Conservation (phyloP, 805 yeast species). For the Teunomyces cretensis region DNA sequence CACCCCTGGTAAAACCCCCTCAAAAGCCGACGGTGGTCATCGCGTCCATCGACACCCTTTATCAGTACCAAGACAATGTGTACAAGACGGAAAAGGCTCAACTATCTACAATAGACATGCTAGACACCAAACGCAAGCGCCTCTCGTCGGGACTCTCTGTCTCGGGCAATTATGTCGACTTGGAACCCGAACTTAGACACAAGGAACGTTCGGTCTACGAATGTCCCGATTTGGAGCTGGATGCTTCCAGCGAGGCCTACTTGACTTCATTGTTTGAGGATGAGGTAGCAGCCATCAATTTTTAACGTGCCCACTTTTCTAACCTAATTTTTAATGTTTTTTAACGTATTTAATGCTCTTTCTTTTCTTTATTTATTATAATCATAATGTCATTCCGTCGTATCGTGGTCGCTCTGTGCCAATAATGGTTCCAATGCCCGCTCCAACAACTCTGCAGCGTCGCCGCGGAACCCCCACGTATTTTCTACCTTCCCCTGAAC, state of each 20-base stretch:
- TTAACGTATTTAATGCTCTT: not conserved
- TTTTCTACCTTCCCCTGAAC: slow-evolving; percentile 39
- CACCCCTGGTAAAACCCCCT: slow-evolving; percentile 16
- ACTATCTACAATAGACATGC: not conserved
- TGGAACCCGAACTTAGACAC: not conserved
- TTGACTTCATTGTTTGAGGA: not conserved
- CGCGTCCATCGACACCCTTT: slow-evolving; percentile 18
- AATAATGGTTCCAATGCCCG: slow-evolving; percentile 57
- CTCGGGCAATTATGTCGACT: not conserved
- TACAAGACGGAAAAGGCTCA: not conserved
- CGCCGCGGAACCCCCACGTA: slow-evolving; percentile 77
- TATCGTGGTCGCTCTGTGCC: slow-evolving; percentile 12
- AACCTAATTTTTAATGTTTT: not conserved
- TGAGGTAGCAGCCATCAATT: not conserved
- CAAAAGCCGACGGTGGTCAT: slow-evolving; percentile 25
- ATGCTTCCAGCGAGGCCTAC: not conserved
- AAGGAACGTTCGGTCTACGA: not conserved
- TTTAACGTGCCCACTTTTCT: not conserved
- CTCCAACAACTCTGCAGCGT: slow-evolving; percentile 73
- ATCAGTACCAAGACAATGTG: slow-evolving; percentile 6
- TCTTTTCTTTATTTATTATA: not conserved
- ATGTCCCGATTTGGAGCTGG: not conserved
- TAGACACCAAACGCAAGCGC: not conserved
- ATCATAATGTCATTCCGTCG: slow-evolving; percentile 3
- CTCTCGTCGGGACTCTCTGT: not conserved